Conservation (phyloP, 1,284 basidiomycete species). For the Trichosporon inkin region DNA sequence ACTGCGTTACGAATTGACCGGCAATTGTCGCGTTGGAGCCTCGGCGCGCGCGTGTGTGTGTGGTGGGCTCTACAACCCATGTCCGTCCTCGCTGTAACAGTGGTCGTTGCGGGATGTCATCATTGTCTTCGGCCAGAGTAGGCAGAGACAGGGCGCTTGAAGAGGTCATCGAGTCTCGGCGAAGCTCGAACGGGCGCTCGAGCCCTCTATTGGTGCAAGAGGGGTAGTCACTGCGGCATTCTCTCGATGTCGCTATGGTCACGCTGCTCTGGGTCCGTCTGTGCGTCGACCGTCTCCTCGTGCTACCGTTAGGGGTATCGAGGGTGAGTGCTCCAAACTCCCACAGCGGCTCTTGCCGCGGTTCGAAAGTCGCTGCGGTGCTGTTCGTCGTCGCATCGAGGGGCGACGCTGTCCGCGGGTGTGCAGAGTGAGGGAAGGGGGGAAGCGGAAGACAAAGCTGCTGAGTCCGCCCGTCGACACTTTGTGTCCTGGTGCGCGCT, state of each 20-base stretch:
- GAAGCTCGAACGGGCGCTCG: constrained; percentile 1
- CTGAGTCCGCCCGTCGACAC: background rate
- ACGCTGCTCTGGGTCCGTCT: constrained; percentile 1
- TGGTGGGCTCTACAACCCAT: background rate
- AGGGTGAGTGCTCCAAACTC: constrained; percentile 1
- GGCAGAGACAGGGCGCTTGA: background rate
- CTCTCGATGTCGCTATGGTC: constrained; percentile 1
- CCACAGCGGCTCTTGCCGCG: constrained; percentile 1
- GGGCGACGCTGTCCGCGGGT: background rate
- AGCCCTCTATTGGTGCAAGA: background rate
- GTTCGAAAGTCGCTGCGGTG: background rate
- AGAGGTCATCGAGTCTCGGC: constrained; percentile 4
- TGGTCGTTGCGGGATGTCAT: background rate
- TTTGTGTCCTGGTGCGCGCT: background rate
- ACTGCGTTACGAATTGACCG: constrained; percentile 3
- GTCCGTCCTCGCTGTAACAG: background rate
- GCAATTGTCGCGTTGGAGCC: constrained; percentile 6
- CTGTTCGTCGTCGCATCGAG: background rate
- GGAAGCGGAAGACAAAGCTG: background rate
- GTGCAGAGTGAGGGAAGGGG: background rate
- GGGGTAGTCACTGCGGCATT: constrained; percentile 6
- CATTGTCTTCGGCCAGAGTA: background rate
- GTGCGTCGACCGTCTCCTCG: background rate
- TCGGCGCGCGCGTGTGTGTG: background rate
- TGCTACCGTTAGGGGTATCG: background rate